These are phyloP conservation scores for Botryosphaeria dothidea DNA, from an alignment of 2,329 filamentous ascomycete genomes.

Conservation along the genomic window DNA sequence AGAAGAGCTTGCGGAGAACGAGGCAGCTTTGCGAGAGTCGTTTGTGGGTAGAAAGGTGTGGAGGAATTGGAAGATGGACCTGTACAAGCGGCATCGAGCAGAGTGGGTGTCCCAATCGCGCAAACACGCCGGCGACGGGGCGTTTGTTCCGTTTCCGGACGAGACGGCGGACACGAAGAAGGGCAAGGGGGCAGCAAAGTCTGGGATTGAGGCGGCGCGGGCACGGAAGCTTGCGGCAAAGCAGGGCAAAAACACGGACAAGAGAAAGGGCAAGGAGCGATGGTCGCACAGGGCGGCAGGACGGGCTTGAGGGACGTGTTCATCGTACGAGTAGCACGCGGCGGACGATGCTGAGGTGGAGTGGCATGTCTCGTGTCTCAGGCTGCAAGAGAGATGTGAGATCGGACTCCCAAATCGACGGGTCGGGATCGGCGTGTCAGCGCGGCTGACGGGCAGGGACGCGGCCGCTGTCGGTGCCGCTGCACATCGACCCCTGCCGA, in stretches of 20 bases:
- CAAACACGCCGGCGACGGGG: constrained; percentile 50
- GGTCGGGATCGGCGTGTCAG: constrained; percentile 3
- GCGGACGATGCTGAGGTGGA: neutral
- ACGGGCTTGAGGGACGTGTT: neutral
- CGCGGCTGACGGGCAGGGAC: neutral
- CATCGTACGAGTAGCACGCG: constrained; percentile 12
- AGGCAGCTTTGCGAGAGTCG: constrained; percentile 63
- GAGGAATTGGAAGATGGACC: constrained; percentile 74
- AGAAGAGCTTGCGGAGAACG: constrained; percentile 60
- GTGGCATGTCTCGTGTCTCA: neutral
- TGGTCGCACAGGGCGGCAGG: neutral
- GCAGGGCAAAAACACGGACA: constrained; percentile 34
- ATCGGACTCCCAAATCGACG: neutral
- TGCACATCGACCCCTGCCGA: constrained; percentile 1
- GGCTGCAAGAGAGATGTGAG: neutral
- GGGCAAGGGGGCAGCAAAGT: constrained; percentile 22
- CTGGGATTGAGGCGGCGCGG: constrained; percentile 56
- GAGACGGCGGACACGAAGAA: constrained; percentile 26
- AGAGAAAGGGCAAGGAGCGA: constrained; percentile 24
- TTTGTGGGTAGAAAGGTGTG: constrained; percentile 67
- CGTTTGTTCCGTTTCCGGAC: constrained; percentile 53
- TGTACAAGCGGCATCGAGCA: constrained; percentile 62
- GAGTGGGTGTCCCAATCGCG: constrained; percentile 67
- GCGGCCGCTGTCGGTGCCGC: no score
- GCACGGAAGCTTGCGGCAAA: constrained; percentile 56